Base-by-base conservation (phyloP, 495 filamentous ascomycete genomes). In the Peziza echinospora region DNA sequence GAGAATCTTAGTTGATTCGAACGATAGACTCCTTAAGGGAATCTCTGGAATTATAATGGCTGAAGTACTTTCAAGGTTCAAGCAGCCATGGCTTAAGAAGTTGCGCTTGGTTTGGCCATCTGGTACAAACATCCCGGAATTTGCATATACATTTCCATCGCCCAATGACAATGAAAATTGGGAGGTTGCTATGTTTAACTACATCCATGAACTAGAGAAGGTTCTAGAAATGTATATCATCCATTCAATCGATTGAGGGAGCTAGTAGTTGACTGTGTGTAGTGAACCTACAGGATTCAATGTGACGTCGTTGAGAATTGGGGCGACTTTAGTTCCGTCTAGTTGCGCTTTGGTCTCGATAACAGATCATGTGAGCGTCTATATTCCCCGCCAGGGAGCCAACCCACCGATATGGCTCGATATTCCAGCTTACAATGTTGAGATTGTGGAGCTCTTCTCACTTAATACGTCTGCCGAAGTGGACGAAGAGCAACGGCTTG, bases 21-120 rank as follows among this genome's bases (percentile, higher is more conserved):
- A 17, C 21, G 53, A 55, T 40, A 55, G 53, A 24, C 54, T 55
- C 45, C 45, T 55, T n/a, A 55, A 55, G 23, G 47, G 51, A 26
- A 52, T 56, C 28, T 44, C 53, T 3, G 53, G 53, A 11, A 55
- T 56, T 21, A 51, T 55, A 7, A 56, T 55, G 42, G 54, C 47
- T 43, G 52, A 56, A 25, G 45, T 51, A 17, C 21, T 51, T 26
- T 48, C 41, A 7, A n/a, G 30, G 8, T 45, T 55, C 34, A 23
- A 37, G 3, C n/a, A n/a, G n/a, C n/a, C n/a, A n/a, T n/a, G n/a
- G n/a, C n/a, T n/a, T n/a, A n/a, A n/a, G n/a, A n/a, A n/a, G n/a
- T n/a, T n/a, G n/a, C n/a, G n/a, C n/a, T n/a, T n/a, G n/a, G n/a
- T n/a, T n/a, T n/a, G n/a, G n/a, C n/a, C n/a, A n/a, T n/a, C n/a